A percentile compares a stretch with the other conserved stretches of the same genome.
Conservation (phyloP, 2,329 filamentous ascomycete species). For the Botrytis hyacinthi region DNA sequence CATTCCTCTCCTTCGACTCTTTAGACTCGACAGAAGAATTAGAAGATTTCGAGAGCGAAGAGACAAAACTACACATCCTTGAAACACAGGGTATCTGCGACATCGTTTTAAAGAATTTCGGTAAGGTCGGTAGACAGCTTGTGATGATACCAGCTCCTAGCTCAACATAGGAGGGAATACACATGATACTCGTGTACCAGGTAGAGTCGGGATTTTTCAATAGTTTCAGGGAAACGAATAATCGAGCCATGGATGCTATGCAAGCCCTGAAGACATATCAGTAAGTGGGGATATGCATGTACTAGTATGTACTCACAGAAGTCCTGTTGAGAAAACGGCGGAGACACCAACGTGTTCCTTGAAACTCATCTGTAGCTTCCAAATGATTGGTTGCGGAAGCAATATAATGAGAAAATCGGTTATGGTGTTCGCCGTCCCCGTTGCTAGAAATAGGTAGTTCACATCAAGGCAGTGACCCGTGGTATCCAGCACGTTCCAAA, state of each 20-base stretch:
- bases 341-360: conserved; percentile 10
- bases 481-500: neutral
- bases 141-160: neutral
- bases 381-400: neutral
- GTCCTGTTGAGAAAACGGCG: neutral
- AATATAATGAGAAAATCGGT: conserved; percentile 7
- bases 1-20: neutral
- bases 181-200: neutral
- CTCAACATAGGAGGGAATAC: conserved; percentile 5
- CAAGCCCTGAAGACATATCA: neutral
- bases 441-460: neutral
- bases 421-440: neutral
- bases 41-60: neutral
- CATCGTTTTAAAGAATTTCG: conserved; percentile 1
- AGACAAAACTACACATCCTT: neutral
- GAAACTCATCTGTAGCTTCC: conserved; percentile 7
- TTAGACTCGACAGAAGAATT: neutral
- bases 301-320: neutral
- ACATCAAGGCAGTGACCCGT: neutral
- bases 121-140: neutral
- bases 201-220: neutral
- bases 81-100: neutral
- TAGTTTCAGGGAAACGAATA: neutral
- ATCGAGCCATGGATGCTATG: conserved; percentile 1
- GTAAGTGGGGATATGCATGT: accelerated